Percentiles rank a stretch among this genome's conserved stretches.
phyloP scores from a whole-genome alignment of 495 filamentous ascomycete species.

The Pyrenopolyporus hunteri region DNA sequence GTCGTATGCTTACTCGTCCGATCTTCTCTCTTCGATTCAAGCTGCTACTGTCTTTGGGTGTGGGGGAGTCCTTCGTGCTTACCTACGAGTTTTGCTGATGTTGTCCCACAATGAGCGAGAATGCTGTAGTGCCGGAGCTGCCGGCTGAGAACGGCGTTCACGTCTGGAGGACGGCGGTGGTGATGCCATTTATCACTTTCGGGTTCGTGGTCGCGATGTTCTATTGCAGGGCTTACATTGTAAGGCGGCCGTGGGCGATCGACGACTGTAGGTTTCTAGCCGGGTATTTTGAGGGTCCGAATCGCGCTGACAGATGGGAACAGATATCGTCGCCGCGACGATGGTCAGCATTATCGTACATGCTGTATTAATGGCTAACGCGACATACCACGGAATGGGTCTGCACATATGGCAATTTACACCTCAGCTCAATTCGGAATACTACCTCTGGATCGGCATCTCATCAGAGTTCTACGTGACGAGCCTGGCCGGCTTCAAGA shows the following conservation, averaged over 20 bases:
- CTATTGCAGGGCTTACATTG: conserved; percentile 35
- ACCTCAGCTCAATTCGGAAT: conserved; percentile 40
- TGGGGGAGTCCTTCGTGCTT: not conserved
- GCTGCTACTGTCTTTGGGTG: too few relatives aligned
- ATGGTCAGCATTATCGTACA: conserved; percentile 40
- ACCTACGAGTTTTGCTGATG: conserved; percentile 3
- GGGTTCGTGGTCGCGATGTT: conserved; percentile 40
- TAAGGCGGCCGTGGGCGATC: conserved; percentile 25
- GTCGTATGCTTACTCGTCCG: not conserved
- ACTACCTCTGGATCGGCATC: conserved; percentile 48
- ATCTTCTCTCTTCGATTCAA: not conserved
- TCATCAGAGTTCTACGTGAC: conserved; percentile 47
- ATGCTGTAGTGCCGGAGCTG: conserved; percentile 30
- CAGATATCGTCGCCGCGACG: conserved; percentile 39
- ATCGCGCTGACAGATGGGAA: conserved; percentile 10
- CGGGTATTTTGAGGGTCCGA: not conserved
- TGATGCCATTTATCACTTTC: conserved; percentile 42
- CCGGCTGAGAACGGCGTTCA: conserved; percentile 43
- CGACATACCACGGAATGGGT: conserved; percentile 45
- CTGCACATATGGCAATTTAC: conserved; percentile 45
- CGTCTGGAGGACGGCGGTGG: conserved; percentile 40
- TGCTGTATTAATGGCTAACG: conserved; percentile 36
- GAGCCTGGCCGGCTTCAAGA: conserved; percentile 50
- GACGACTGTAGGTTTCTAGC: conserved; percentile 38
- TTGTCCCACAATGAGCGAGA: conserved; percentile 29